Base-by-base conservation (phyloP, 805 yeast species). In the Brettanomyces naardenensis region DNA sequence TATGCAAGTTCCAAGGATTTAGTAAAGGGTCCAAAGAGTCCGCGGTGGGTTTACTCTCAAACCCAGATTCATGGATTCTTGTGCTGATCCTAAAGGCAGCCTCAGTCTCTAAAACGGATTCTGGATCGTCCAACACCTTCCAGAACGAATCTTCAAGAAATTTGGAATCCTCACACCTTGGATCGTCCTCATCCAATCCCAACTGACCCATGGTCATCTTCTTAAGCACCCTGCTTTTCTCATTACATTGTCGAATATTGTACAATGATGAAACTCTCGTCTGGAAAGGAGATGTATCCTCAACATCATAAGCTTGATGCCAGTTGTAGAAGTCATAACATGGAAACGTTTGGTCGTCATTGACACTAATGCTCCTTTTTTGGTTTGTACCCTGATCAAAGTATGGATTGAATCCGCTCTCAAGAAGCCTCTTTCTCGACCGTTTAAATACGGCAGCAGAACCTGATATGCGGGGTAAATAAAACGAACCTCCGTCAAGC, bases 1-100 rank as follows among this genome's bases (percentile, higher is more conserved):
- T 76, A 40, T 71, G 68, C 34, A 79, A 52, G 44, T 78, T 77
- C 82, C 85, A 80, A 0, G 75, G 73, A 38, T 62, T 54, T 3
- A 42, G 20, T 13, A 32, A 18, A 10, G 26, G 33, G 6, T 39
- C 43, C 6, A 25, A 29, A 5, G 46, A 33, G 17, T 42, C 46
- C 7, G 37, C 27, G 19, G 33, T 44, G 3, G 61, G 54, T 14
- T 33, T 38, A 9, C 38, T 33, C 19, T 46, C 54, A 37, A 62
- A 59, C 1, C 66, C 67, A 13, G 66, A 65, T 42, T 57, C 75
- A 59, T 58, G 72, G 31, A 53, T 61, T 44, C 41, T 51, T 21
- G 65, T 59, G 3, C 58, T 52, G 33, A 62, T 51, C 19, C 50
- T 46, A 5, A 51, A 31, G 0, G 67, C 65, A 19, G 61, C 51